phyloP scores from a whole-genome alignment of 176 grass and related monocot species.

The Rhipidocladum racemiflorum region DNA sequence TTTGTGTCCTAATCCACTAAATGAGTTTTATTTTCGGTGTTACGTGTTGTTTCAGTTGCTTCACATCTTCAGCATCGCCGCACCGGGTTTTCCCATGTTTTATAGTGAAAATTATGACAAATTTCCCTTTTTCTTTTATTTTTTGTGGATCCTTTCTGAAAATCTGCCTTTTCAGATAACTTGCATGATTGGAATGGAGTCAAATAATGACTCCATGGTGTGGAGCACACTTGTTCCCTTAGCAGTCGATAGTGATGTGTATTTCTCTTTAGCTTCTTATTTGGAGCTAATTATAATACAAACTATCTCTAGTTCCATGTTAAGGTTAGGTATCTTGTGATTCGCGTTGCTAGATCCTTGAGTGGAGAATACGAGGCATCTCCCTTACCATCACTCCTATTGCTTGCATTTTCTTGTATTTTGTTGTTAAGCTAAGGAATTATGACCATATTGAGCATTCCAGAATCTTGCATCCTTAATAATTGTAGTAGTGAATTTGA shows the following conservation, averaged over 20 bases:
- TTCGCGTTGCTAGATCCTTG: not conserved
- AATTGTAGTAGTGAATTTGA: not conserved
- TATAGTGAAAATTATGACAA: not conserved
- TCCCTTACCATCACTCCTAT: not conserved
- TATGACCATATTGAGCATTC: not conserved
- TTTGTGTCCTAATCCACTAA: not conserved
- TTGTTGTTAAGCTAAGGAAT: not conserved
- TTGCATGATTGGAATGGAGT: not conserved
- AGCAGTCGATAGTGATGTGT: not conserved
- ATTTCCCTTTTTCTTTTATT: not conserved
- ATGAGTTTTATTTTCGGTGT: not conserved
- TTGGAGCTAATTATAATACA: not conserved
- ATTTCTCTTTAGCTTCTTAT: not conserved
- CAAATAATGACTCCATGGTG: not conserved
- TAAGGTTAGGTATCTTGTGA: not conserved
- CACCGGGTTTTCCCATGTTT: not conserved
- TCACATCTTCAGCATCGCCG: not conserved
- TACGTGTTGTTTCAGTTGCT: not conserved
- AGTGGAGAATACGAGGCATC: not conserved
- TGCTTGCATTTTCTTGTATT: not conserved
- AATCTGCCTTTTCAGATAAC: not conserved
- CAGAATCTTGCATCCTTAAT: not conserved
- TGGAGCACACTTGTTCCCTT: not conserved
- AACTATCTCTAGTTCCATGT: not conserved
- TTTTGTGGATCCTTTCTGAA: not conserved